phyloP scores from a whole-genome alignment of 1,284 basidiomycete species.

The Ustilago cynodontis region DNA sequence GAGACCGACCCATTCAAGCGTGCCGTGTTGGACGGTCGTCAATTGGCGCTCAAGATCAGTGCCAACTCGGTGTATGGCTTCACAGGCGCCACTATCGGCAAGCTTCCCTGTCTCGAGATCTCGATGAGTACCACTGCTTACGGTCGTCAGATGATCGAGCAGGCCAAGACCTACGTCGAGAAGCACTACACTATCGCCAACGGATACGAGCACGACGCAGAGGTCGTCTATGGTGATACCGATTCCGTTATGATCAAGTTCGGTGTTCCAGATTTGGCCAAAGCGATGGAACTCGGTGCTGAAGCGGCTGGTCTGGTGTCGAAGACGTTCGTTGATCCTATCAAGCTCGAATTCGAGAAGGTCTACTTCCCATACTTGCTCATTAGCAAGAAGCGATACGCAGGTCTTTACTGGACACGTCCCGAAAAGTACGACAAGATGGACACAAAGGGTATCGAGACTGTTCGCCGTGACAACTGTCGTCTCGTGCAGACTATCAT shows the following conservation, averaged over 20 bases:
- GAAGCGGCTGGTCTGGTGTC: constrained; percentile 92
- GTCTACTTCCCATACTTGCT: constrained; percentile 69
- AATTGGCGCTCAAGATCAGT: constrained; percentile 68
- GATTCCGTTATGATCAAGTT: constrained; percentile 71
- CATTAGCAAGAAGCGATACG: constrained; percentile 70
- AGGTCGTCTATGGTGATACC: constrained; percentile 69
- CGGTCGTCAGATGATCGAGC: constrained; percentile 70
- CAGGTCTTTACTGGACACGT: constrained; percentile 68
- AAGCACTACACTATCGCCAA: constrained; percentile 67
- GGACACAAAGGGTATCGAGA: constrained; percentile 70
- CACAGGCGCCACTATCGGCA: constrained; percentile 69
- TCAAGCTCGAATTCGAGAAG: constrained; percentile 70
- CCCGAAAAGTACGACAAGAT: constrained; percentile 69
- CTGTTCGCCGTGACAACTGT: constrained; percentile 69
- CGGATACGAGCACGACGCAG: constrained; percentile 68
- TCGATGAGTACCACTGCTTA: constrained; percentile 70
- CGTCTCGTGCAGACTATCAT: constrained; percentile 69
- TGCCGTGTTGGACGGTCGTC: constrained; percentile 68
- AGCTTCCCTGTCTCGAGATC: constrained; percentile 69
- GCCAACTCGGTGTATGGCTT: constrained; percentile 70
- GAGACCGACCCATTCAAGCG: constrained; percentile 69
- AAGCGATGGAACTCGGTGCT: constrained; percentile 75
- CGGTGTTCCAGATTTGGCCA: constrained; percentile 60
- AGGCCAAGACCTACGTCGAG: constrained; percentile 67
- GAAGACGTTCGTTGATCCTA: constrained; percentile 65